Base-by-base conservation (phyloP, 2,329 filamentous ascomycete species). In the Colletotrichum musicola region DNA sequence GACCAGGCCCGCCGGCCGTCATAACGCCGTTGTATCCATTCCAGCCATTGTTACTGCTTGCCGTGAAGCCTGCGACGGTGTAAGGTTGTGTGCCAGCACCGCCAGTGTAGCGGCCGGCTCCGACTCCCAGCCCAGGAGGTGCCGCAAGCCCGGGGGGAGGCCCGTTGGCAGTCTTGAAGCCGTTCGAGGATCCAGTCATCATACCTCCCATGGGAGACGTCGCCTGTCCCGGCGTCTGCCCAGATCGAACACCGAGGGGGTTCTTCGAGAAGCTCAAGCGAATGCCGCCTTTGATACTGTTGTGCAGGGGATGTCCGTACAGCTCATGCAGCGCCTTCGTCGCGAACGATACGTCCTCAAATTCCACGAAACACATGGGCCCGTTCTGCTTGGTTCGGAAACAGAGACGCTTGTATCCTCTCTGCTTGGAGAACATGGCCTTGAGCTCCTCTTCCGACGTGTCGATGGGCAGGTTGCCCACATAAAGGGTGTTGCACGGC, bases 301-400 rank as follows among this genome's bases (percentile, higher is more conserved):
- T 98, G 77, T 95, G 94, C 38, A 98, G 86, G 56, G 89, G 90
- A 57, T 92, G 89, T 0, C 96, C 96, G 75, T 98, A 98, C 1
- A 98, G 86, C 64, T 98, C 94, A 72, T 95, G 90, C 3, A 98
- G 86, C 1, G 95, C 92, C 80, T 96, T 97, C 49, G 95, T 98
- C 0, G 96, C 95, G 75, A 94, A 95, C 1, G 93, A 92, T 12
- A 97, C 87, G 75, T 98, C 95, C 75, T 98, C 95, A 74, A 98
- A 99, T 79, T 99, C 96, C 44, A 99, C 96, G 79, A 98, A 98
- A 78, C 96, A 98, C 95, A 98, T 98, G 2, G 95, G 95, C 0
- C 95, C 95, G 74, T 98, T 97, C 72, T 93, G 89, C 83, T 98
- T 98, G 62, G 94, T 97, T 40, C 95, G 89, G 85, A 98, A 97